A percentile compares a stretch with the other conserved stretches of the same genome.
phyloP scores from a whole-genome alignment of 2,329 filamentous ascomycete species.

The Penicillium sp. region DNA sequence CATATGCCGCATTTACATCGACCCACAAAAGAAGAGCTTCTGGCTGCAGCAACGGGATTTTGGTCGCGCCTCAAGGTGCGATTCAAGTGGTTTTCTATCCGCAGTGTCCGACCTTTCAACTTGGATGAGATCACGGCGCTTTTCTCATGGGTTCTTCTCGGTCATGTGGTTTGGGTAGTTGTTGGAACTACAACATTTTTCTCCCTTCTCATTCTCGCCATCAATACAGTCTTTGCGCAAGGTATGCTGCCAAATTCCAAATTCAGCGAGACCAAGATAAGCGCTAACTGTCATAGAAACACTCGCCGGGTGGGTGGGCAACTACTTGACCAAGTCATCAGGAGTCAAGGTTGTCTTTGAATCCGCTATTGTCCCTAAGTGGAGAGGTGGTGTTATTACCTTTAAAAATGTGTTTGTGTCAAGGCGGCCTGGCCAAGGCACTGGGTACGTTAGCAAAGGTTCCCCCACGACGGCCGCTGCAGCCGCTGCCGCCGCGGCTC shows the following conservation, averaged over 20 bases:
- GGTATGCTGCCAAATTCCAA: conserved; percentile 57
- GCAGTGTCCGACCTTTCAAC: conserved; percentile 92
- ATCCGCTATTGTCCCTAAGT: conserved; percentile 95
- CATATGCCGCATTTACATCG: conserved; percentile 79
- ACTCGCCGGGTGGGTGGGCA: conserved; percentile 88
- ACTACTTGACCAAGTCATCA: conserved; percentile 92
- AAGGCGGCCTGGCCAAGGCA: conserved; percentile 79
- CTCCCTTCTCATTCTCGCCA: conserved; percentile 84
- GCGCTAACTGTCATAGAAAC: conserved; percentile 67
- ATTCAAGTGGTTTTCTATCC: conserved; percentile 97
- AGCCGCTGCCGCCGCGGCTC: conserved; percentile 75
- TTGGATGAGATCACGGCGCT: conserved; percentile 96
- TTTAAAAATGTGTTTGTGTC: conserved; percentile 98
- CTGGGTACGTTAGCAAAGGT: conserved; percentile 87
- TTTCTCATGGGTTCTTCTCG: conserved; percentile 91
- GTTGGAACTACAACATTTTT: conserved; percentile 97
- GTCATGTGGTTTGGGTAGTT: conserved; percentile 94
- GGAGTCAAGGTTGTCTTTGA: conserved; percentile 95
- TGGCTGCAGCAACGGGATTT: conserved; percentile 90
- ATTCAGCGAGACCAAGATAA: conserved; percentile 5
- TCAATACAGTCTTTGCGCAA: conserved; percentile 97
- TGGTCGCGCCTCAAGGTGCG: conserved; percentile 87
- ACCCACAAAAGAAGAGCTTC: conserved; percentile 89
- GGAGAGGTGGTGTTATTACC: conserved; percentile 92
- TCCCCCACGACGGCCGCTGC: conserved; percentile 84